A percentile compares a stretch with the other conserved stretches of the same genome.
Evolutionary conservation across 192 early-diverging fungal species (phyloP).

Genomic region (Chytriomyces sp.): DNA sequence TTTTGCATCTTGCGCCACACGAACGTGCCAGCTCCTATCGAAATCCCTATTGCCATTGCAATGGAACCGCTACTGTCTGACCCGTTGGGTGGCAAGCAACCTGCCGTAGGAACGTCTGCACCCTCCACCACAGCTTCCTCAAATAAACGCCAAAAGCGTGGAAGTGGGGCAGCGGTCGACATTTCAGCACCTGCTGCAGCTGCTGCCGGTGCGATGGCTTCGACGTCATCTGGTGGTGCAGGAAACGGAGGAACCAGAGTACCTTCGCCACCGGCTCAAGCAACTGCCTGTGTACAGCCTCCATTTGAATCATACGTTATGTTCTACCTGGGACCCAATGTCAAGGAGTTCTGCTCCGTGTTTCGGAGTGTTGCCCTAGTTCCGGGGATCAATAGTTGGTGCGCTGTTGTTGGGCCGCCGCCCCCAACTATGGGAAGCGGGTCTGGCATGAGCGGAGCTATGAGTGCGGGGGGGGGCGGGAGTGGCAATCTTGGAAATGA

Average conservation of each 20-base stretch:
- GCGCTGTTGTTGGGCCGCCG: slow-evolving; percentile 19
- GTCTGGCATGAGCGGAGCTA: no score
- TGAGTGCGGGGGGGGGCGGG: not conserved
- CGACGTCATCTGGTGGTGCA: not conserved
- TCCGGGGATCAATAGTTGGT: slow-evolving; percentile 59
- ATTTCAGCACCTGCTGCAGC: not conserved
- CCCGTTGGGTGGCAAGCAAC: not conserved
- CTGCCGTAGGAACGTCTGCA: not conserved
- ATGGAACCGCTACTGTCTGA: not conserved
- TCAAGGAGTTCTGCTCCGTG: slow-evolving; percentile 50
- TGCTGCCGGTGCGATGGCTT: not conserved
- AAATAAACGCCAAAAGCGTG: slow-evolving; percentile 20
- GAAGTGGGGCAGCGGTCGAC: not conserved
- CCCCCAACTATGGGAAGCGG: no score
- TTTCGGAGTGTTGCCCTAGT: slow-evolving; percentile 55
- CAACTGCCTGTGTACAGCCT: slow-evolving; percentile 21
- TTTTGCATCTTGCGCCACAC: slow-evolving; percentile 52
- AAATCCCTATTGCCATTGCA: slow-evolving; percentile 10
- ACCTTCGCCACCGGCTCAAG: not conserved
- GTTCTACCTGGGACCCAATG: slow-evolving; percentile 54
- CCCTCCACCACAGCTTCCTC: not conserved
- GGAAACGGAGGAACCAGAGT: no score
- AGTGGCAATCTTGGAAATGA: not conserved
- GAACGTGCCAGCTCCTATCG: slow-evolving; percentile 29
- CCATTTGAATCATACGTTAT: slow-evolving; percentile 47